phyloP scores from a whole-genome alignment of 441 rosid genomes.

The Bocquillonia castaneifolia region DNA sequence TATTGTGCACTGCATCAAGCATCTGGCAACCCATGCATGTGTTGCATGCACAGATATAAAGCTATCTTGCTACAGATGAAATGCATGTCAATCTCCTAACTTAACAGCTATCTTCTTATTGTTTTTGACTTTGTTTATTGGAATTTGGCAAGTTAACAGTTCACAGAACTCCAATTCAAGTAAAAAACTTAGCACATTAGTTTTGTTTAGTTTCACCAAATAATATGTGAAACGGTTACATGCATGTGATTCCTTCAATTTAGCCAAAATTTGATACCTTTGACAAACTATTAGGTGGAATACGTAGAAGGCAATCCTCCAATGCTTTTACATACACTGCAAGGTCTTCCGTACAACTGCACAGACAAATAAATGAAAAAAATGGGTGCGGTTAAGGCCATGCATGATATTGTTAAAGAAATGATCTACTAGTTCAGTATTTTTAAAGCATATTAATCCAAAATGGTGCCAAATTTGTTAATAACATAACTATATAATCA shows the following conservation, averaged over 20 bases:
- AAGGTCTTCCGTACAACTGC: conserved; percentile 73
- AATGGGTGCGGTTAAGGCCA: too few species aligned
- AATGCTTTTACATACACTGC: conserved; percentile 65
- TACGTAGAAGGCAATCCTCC: conserved; percentile 59
- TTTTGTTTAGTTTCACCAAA: background rate
- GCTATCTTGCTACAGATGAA: background rate
- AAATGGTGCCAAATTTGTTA: too few species aligned
- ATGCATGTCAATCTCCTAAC: background rate
- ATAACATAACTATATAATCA: too few species aligned
- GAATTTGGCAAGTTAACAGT: background rate
- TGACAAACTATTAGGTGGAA: conserved; percentile 81
- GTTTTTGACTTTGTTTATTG: background rate
- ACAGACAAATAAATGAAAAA: conserved; percentile 20
- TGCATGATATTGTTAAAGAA: too few species aligned
- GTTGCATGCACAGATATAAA: background rate
- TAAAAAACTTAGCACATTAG: background rate
- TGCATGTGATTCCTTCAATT: conserved; percentile 7
- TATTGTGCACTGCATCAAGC: conserved; percentile 4
- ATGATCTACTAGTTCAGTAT: too few species aligned
- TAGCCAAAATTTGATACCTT: conserved; percentile 45
- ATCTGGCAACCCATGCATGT: background rate
- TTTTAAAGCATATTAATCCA: too few species aligned
- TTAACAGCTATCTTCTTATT: background rate
- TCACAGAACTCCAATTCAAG: background rate
- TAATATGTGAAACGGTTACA: background rate